A percentile compares a stretch with the other conserved stretches of the same genome.
Conservation (phyloP, 306 rosid genomes). For the Boehmeria nivea region DNA sequence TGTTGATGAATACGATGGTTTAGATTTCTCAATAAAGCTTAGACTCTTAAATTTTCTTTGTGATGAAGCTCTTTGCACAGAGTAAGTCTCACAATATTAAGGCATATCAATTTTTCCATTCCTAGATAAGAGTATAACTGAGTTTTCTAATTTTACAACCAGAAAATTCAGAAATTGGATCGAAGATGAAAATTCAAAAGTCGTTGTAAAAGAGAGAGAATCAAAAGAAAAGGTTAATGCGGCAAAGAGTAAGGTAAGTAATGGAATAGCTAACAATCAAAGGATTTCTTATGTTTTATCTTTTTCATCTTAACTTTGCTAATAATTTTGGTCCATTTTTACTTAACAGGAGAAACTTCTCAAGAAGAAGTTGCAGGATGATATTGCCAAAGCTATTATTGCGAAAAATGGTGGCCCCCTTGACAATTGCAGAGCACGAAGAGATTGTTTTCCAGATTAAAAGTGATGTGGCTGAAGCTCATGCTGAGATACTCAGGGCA, state of each 20-base stretch:
- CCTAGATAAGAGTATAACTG: neutral
- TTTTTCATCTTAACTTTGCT: neutral
- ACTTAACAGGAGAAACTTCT: slow-evolving; percentile 31
- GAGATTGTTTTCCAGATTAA: slow-evolving; percentile 36
- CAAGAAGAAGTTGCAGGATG: slow-evolving; percentile 39
- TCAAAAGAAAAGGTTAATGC: slow-evolving; percentile 34
- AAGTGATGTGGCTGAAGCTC: slow-evolving; percentile 49
- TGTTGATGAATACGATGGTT: slow-evolving; percentile 26
- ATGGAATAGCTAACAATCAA: neutral
- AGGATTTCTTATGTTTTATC: too few relatives aligned
- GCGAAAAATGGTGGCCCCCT: slow-evolving; percentile 25
- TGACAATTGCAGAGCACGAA: slow-evolving; percentile 27
- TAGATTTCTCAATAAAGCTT: slow-evolving; percentile 39
- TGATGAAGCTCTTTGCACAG: slow-evolving; percentile 45
- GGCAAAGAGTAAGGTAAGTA: slow-evolving; percentile 44
- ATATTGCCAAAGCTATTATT: slow-evolving; percentile 35
- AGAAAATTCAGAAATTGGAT: slow-evolving; percentile 48
- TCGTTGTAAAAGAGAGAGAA: slow-evolving; percentile 26
- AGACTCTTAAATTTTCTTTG: slow-evolving; percentile 41
- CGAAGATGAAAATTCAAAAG: slow-evolving; percentile 30
- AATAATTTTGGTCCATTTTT: neutral
- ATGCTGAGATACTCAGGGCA: slow-evolving; percentile 41
- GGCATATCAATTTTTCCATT: neutral
- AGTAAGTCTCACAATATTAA: slow-evolving; percentile 29
- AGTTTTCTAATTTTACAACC: slow-evolving; percentile 9